Percentiles rank a stretch among this genome's conserved stretches.
phyloP scores from a whole-genome alignment of 192 early-diverging fungal genomes.

The Coemansia asiatica region DNA sequence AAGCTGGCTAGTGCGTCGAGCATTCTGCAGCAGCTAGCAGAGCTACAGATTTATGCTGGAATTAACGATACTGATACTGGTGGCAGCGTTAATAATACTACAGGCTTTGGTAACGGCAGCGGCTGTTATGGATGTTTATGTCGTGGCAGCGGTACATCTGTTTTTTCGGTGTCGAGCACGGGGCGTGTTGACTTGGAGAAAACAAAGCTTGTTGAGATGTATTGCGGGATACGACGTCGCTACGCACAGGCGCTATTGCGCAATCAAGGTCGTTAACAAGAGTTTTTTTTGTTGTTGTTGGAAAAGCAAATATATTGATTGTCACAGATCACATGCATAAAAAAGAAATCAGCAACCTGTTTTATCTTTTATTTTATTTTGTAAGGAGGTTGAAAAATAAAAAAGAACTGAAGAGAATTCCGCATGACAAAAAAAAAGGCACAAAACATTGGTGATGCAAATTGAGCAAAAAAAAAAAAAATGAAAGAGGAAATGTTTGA shows the following conservation, averaged over 20 bases:
- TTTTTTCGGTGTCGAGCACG: not conserved
- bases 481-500: too few relatives aligned
- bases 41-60: constrained; percentile 18
- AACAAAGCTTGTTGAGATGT: constrained; percentile 24
- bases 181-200: constrained; percentile 1
- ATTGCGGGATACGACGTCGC: constrained; percentile 28
- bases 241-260: constrained; percentile 25
- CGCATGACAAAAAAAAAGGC: too few relatives aligned
- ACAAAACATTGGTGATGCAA: too few relatives aligned
- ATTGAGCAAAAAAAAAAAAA: too few relatives aligned
- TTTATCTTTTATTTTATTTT: too few relatives aligned
- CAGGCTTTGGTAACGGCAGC: not conserved
- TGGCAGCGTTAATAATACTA: not conserved
- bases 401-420: too few relatives aligned
- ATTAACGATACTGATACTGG: not conserved
- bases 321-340: too few relatives aligned
- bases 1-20: constrained; percentile 1
- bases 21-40: constrained; percentile 26
- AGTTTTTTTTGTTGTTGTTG: not conserved
- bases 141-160: not conserved
- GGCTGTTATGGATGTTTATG: not conserved
- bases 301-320: too few relatives aligned
- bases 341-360: too few relatives aligned
- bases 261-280: not conserved
- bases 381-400: too few relatives aligned